Conservation (phyloP, 306 rosid species). For the Rosa chinensis region DNA sequence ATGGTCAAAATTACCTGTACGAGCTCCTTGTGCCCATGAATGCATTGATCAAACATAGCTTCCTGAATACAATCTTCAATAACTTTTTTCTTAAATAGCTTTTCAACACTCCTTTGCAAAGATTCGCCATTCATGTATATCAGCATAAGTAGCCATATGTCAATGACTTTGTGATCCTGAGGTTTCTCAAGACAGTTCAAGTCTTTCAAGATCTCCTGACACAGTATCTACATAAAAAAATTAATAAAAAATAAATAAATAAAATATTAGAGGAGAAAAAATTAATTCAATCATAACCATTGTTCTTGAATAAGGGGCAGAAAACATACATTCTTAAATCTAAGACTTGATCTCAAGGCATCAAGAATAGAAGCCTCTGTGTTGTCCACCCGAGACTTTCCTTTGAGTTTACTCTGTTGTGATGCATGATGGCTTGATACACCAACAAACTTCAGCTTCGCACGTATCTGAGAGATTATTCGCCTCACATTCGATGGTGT, state of each 20-base stretch:
- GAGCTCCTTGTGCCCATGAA: slow-evolving; percentile 33
- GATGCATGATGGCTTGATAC: slow-evolving; percentile 21
- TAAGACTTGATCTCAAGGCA: slow-evolving; percentile 41
- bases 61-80: slow-evolving; percentile 36
- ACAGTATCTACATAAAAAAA: slow-evolving; percentile 21
- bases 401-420: slow-evolving; percentile 32
- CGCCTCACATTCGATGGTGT: slow-evolving; percentile 30
- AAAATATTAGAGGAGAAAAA: not conserved
- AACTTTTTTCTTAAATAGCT: slow-evolving; percentile 36
- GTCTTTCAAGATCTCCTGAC: slow-evolving; percentile 47
- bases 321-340: slow-evolving; percentile 37
- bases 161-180: slow-evolving; percentile 40
- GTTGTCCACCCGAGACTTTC: slow-evolving; percentile 26
- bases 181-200: slow-evolving; percentile 35
- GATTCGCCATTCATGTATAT: slow-evolving; percentile 40
- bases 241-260: not conserved
- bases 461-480: slow-evolving; percentile 41
- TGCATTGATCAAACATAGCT: slow-evolving; percentile 41
- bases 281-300: not conserved
- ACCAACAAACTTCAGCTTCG: slow-evolving; percentile 39
- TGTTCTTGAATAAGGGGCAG: not conserved
- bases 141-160: slow-evolving; percentile 44
- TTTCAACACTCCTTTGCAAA: slow-evolving; percentile 39
- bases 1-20: slow-evolving; percentile 25
- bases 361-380: slow-evolving; percentile 39